These are phyloP conservation scores for Gossypium trilobum DNA, from an alignment of 441 rosid genomes.

Conservation along the genomic window DNA sequence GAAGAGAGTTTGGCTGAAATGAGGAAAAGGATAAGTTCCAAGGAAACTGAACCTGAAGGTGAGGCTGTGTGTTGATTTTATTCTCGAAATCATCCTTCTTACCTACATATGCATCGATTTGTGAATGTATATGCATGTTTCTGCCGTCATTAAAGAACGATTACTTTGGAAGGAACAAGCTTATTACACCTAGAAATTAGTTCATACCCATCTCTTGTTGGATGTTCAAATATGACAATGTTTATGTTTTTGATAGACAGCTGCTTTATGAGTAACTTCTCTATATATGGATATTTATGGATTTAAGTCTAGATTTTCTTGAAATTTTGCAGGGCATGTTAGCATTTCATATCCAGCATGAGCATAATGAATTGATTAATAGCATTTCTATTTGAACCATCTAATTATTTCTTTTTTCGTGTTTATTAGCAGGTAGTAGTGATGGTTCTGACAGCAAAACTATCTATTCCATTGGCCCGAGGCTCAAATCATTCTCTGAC, in stretches of 20 bases:
- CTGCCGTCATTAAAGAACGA: background rate
- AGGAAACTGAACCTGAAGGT: slow-evolving; percentile 32
- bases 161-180: slow-evolving; percentile 2
- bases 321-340: background rate
- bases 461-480: slow-evolving; percentile 55
- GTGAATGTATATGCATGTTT: background rate
- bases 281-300: background rate
- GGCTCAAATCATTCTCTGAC: slow-evolving; percentile 70
- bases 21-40: slow-evolving; percentile 25
- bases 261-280: slow-evolving; percentile 3
- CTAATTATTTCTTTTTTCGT: background rate
- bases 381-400: background rate
- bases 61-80: slow-evolving; percentile 20
- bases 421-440: slow-evolving; percentile 35
- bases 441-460: slow-evolving; percentile 26
- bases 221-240: background rate
- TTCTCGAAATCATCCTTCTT: slow-evolving; percentile 5
- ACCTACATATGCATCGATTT: background rate
- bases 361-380: slow-evolving; percentile 4
- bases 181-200: background rate
- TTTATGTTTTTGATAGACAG: background rate
- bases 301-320: background rate
- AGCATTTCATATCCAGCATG: slow-evolving; percentile 2
- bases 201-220: background rate
- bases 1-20: slow-evolving; percentile 55